Evolutionary conservation across 305 asterid species (phyloP), one percentile per base, ranked within the genome.

Genomic region (Rubia peregrina): DNA sequence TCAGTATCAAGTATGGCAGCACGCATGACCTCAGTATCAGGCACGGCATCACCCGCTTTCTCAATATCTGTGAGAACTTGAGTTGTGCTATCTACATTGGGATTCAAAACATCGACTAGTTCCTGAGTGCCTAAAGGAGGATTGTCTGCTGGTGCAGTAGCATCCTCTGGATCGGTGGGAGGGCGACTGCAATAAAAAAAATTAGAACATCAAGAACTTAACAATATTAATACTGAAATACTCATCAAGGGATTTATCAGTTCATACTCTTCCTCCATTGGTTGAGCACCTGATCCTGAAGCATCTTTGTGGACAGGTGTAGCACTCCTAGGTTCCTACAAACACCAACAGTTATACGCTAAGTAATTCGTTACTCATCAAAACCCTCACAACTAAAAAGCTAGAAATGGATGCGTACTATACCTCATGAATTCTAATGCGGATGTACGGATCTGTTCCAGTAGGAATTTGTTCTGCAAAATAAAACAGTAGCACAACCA

Each of bases 401-500:
- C 19, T 49, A 13, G 65, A 78, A 44, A 71, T 68, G 60, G 3
- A 24, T 60, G 61, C 40, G n/a, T 74, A 89, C 98, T 41, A 21
- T 75, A 90, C 98, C 94, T 84, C 87, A 43, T 81, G 78, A 72
- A 84, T 43, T 26, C 61, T 65, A 79, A 89, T 80, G 56, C 78
- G 76, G 49, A 88, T 77, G 68, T 82, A 87, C 51, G 87, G 94
- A 84, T 92, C 92, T 59, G 72, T 76, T 38, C 84, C 97, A 19
- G 85, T 82, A 2, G 92, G 92, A 80, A 83, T 71, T 88, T 89
- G 95, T 68, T 94, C 99, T 94, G 88, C 71, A 74, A 69, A 46
- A 74, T 61, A 63, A 61, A 73, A 74, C 71, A 77, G 22, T 14
- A 40, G 46, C 56, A 67, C 26, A 13, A 64, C n/a, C 21, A 60